phyloP scores from a whole-genome alignment of 352 stramenopile species.

The Phytopythium vexans region DNA sequence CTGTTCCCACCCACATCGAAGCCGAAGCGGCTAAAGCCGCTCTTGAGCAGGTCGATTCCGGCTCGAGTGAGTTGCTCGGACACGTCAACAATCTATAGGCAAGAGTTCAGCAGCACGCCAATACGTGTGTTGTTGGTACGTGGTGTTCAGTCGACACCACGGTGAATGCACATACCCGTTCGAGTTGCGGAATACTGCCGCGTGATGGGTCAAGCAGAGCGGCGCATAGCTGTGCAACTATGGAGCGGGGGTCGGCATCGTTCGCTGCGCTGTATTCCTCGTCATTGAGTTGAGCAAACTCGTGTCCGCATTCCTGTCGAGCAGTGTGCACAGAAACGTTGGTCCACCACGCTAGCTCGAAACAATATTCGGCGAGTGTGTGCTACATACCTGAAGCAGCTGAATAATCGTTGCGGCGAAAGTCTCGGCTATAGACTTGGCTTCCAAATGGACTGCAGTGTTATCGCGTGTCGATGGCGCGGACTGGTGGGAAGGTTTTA shows the following conservation, averaged over 20 bases:
- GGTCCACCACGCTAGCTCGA: too few species aligned
- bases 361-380: too few species aligned
- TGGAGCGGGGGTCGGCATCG: slow-evolving; percentile 15
- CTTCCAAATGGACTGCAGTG: too few species aligned
- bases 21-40: slow-evolving; percentile 79
- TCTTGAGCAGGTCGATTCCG: slow-evolving; percentile 78
- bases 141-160: background rate
- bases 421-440: slow-evolving; percentile 28
- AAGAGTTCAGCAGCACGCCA: slow-evolving; percentile 2
- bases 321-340: too few species aligned
- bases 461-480: too few species aligned
- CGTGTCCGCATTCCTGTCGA: slow-evolving; percentile 57
- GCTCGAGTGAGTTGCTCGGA: slow-evolving; percentile 74
- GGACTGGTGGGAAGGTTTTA: too few species aligned
- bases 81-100: slow-evolving; percentile 56
- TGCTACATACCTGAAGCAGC: slow-evolving; percentile 44
- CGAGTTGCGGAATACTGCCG: slow-evolving; percentile 28
- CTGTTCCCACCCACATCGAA: slow-evolving; percentile 35
- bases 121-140: background rate
- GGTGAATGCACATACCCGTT: slow-evolving; percentile 33
- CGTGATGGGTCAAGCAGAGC: slow-evolving; percentile 30
- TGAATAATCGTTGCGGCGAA: slow-evolving; percentile 38
- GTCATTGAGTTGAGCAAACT: slow-evolving; percentile 40
- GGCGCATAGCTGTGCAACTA: slow-evolving; percentile 49
- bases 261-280: slow-evolving; percentile 12